phyloP scores from a whole-genome alignment of 2,329 filamentous ascomycete genomes.

The Calonectria henricotiae region DNA sequence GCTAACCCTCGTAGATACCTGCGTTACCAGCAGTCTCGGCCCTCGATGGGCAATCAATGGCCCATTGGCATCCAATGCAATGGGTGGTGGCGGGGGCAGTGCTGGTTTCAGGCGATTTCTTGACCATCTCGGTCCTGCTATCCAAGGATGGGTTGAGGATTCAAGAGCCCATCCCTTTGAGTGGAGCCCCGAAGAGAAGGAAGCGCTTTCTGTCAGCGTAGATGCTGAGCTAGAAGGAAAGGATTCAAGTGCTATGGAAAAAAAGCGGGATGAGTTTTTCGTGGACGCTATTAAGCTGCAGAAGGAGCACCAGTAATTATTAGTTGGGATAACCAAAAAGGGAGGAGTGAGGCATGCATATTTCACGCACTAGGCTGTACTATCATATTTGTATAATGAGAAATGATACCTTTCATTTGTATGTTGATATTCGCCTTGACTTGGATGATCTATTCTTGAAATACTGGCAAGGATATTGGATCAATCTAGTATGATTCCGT shows the following conservation, averaged over 20 bases:
- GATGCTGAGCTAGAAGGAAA: conserved; percentile 1
- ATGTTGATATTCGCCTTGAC: too few relatives aligned
- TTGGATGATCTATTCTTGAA: too few relatives aligned
- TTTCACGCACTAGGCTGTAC: not conserved
- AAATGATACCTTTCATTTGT: conserved; percentile 3
- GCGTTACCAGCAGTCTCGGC: conserved; percentile 12
- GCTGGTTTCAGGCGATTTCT: conserved; percentile 8
- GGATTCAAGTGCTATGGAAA: not conserved
- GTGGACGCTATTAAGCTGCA: conserved; percentile 5
- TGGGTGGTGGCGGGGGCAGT: conserved; percentile 7
- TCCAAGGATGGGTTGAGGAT: not conserved
- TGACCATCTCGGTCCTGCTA: conserved; percentile 3
- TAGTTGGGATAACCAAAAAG: not conserved
- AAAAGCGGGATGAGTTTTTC: not conserved
- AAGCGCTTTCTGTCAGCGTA: not conserved
- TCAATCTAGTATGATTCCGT: too few relatives aligned
- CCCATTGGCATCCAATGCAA: conserved; percentile 1
- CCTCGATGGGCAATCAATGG: conserved; percentile 15
- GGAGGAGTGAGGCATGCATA: not conserved
- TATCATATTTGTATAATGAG: conserved; percentile 15
- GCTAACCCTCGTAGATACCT: not conserved
- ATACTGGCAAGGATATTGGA: too few relatives aligned
- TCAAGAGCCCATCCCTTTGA: conserved; percentile 13
- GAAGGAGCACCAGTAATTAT: not conserved
- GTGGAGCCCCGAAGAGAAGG: conserved; percentile 8